Base-by-base conservation (phyloP, 2,329 filamentous ascomycete species). In the Botryotinia calthae region DNA sequence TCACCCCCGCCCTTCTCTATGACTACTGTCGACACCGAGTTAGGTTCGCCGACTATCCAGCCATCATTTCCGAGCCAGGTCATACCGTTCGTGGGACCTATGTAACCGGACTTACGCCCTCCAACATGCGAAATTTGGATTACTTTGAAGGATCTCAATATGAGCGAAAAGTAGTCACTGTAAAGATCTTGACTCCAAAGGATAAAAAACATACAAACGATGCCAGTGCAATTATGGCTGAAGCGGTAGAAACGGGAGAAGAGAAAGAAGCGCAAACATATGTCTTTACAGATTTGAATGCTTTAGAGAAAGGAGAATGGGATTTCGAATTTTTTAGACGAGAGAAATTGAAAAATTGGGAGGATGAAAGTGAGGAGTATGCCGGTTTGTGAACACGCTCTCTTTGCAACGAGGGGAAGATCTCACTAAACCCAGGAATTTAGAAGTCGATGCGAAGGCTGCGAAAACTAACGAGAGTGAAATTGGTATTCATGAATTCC, bases 61-160 rank as follows among this genome's bases (percentile, higher is more conserved):
- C 88, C 68, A 91, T 98, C 70, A 83, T 92, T 1, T 84, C 87
- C 8, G 84, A 88, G 73, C 66, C 81, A 4, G 84, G 84, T 5
- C 84, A 88, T 71, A 84, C 84, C 8, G 93, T 97, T 1, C 88
- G 91, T 2, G 95, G 95, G 5, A 90, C 91, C 37, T 88, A 92
- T 70, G 93, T 94, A 0, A 90, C 89, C 0, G 95, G 95, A 0
- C 84, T 98, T 61, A 97, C 93, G 0, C 87, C 91, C 54, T 89
- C 87, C 37, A 94, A 98, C 78, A 84, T 98, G 70, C 83, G 84
- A 76, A 89, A 91, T 44, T 85, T 98, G 2, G 94, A 98, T 79
- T 82, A 85, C 6, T 98, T 97, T 79, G 95, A 98, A 81, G 95
- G 95, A 0, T 75, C 76, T 9, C 89, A 96, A 80, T 97, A 97